A percentile compares a stretch with the other conserved stretches of the same genome.
Evolutionary conservation across 441 rosid genomes (phyloP).

Genomic region (Syzygium syzygioides): DNA sequence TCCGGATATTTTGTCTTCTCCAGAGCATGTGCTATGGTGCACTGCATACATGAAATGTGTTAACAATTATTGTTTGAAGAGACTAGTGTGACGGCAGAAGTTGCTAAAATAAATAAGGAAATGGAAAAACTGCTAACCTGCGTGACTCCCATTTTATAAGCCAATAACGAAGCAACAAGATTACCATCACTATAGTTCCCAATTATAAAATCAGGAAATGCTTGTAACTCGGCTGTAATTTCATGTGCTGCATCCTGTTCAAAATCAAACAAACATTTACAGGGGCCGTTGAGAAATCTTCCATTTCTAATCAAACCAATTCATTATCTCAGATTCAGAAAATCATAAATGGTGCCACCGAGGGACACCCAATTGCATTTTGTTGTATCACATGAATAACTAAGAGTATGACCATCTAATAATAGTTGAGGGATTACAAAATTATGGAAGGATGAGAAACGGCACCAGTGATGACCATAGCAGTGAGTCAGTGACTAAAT

Average conservation of each 20-base stretch:
- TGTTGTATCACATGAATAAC: neutral
- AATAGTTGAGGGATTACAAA: no score
- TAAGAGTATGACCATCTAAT: neutral
- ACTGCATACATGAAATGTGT: slow-evolving; percentile 33
- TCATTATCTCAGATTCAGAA: neutral
- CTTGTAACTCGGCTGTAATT: slow-evolving; percentile 79
- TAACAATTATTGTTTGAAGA: neutral
- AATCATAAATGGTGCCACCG: neutral
- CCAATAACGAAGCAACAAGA: slow-evolving; percentile 90
- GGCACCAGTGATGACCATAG: neutral
- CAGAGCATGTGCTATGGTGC: slow-evolving; percentile 97
- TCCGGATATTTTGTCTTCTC: slow-evolving; percentile 99
- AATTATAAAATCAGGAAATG: slow-evolving; percentile 81
- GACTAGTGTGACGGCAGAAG: neutral
- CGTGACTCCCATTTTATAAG: slow-evolving; percentile 90
- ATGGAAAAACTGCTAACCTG: slow-evolving; percentile 38
- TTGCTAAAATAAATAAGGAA: neutral
- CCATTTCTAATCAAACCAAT: neutral
- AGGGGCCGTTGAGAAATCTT: neutral
- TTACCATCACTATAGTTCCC: slow-evolving; percentile 99
- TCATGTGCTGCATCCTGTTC: slow-evolving; percentile 83
- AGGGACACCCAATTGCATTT: neutral
- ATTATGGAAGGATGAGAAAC: neutral
- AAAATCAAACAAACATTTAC: neutral
- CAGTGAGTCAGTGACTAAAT: neutral